Conservation (phyloP, 805 yeast species). For the Saccharomycopsis microspora region DNA sequence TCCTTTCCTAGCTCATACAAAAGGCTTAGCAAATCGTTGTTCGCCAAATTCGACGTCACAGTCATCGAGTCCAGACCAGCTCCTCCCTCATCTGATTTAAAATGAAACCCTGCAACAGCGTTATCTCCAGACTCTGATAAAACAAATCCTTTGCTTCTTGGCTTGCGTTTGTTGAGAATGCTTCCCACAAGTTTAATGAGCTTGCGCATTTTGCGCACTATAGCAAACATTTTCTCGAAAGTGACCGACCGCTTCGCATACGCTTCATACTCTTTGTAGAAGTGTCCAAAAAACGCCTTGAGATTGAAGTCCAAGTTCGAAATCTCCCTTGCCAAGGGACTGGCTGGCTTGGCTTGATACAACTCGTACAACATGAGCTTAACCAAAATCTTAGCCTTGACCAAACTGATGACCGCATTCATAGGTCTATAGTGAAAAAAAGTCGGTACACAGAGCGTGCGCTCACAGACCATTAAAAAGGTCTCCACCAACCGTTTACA, state of each 20-base stretch:
- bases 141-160: background rate
- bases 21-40: slow-evolving; percentile 42
- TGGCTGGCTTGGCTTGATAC: slow-evolving; percentile 4
- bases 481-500: slow-evolving; percentile 36
- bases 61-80: slow-evolving; percentile 4
- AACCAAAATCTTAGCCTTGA: slow-evolving; percentile 34
- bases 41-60: slow-evolving; percentile 39
- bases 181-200: slow-evolving; percentile 14
- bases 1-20: slow-evolving; percentile 44
- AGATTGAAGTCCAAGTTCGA: slow-evolving; percentile 14
- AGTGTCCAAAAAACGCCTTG: slow-evolving; percentile 13
- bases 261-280: slow-evolving; percentile 12
- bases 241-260: slow-evolving; percentile 12
- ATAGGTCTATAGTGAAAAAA: slow-evolving; percentile 42
- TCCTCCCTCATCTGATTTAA: background rate
- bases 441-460: slow-evolving; percentile 34
- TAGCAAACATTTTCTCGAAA: slow-evolving; percentile 15
- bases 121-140: background rate
- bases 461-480: slow-evolving; percentile 30
- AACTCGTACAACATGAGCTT: slow-evolving; percentile 22
- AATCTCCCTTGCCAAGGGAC: slow-evolving; percentile 18
- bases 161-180: slow-evolving; percentile 8
- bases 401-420: slow-evolving; percentile 38
- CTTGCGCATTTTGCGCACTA: slow-evolving; percentile 16
- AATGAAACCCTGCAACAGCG: slow-evolving; percentile 14